Evolutionary conservation across 768 basidiomycete species (phyloP), one percentile per base, ranked within the genome.

Genomic region (Auricularia heimuer): DNA sequence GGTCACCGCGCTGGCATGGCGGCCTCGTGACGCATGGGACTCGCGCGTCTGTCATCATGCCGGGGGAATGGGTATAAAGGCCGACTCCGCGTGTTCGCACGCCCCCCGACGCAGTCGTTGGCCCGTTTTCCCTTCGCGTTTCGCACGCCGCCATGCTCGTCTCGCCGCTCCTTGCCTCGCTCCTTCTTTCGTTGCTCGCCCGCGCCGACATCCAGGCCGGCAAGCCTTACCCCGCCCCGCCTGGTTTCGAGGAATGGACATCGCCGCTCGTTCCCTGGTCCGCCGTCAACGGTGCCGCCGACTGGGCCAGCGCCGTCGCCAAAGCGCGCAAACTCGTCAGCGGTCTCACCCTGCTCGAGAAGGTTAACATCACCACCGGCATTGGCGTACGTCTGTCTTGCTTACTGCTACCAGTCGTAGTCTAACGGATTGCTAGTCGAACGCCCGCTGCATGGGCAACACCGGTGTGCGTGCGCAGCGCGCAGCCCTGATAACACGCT

Each of bases 401-500:
- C 29, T 54, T n/a, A 3, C 0, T 47, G 45, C 45, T 12, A 12
- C 3, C 7, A 42, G 8, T 7, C 39, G 29, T 18, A n/a, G 54
- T 12, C 54, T n/a, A n/a, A 54, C n/a, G 54, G 29, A n/a, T 18
- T 18, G 11, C 54, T 54, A 54, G 86, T 69, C 69, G 71, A 75
- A 74, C 63, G 88, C 88, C 1, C 81, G 78, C 1, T 92, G 90
- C 71, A 87, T 91, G 12, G 90, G 75, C 29, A 89, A 89, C 69
- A 88, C 81, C 7, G 83, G 24, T 1, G 77, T 66, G 35, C 4
- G 34, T 29, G 33, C 3, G 10, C 11, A 18, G 29, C 29, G 18
- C 24, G 44, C 47, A 29, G 37, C n/a, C 36, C 12, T 42, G 34
- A 60, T 34, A 54, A 44, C 6, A 34, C 44, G 2, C 37, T 33